phyloP scores from a whole-genome alignment of 805 yeast species.

The Debaryomyces tyrocola region DNA sequence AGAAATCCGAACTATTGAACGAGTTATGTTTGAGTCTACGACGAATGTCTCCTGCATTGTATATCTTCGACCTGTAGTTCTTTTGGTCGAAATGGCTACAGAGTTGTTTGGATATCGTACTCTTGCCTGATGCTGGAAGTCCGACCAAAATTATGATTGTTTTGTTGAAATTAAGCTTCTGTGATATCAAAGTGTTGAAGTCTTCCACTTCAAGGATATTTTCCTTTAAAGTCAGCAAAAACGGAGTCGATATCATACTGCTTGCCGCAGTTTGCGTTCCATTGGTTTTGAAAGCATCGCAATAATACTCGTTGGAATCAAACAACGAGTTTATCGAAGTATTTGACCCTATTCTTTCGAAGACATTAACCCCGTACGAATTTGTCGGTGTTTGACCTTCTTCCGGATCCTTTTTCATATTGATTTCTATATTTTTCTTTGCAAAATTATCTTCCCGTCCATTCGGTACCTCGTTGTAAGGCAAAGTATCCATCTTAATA shows the following conservation, averaged over 20 bases:
- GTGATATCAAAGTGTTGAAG: background rate
- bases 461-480: background rate
- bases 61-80: constrained; percentile 28
- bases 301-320: constrained; percentile 12
- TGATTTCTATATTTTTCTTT: background rate
- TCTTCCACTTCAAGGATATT: background rate
- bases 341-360: constrained; percentile 5
- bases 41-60: constrained; percentile 55
- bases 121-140: constrained; percentile 43
- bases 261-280: constrained; percentile 4
- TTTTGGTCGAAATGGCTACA: constrained; percentile 28
- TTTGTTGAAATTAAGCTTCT: background rate
- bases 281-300: constrained; percentile 9
- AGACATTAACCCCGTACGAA: background rate
- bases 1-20: constrained; percentile 36
- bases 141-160: constrained; percentile 32
- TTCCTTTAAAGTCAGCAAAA: constrained; percentile 4
- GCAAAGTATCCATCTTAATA: background rate
- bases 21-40: constrained; percentile 25
- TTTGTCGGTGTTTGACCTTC: background rate
- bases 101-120: constrained; percentile 37
- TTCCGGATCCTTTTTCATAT: background rate
- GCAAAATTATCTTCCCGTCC: background rate
- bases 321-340: constrained; percentile 32
- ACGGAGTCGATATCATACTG: constrained; percentile 1